phyloP scores from a whole-genome alignment of 225 moss, liverwort and hornwort genomes.

The Pseudoscleropodium purum region DNA sequence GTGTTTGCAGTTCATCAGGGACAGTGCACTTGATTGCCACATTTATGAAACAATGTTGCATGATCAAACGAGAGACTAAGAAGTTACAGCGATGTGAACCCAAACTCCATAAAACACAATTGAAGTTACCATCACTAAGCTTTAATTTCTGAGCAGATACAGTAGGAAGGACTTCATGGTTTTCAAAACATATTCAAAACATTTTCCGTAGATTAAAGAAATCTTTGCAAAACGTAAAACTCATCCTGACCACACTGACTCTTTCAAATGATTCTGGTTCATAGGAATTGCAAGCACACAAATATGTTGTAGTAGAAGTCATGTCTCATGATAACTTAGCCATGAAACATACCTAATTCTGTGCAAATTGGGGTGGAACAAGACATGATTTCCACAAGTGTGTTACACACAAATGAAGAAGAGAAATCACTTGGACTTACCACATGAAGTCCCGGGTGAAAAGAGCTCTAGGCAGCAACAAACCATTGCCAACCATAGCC shows the following conservation, averaged over 20 bases:
- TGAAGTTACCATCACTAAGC: neutral
- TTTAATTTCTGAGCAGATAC: neutral
- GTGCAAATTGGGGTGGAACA: neutral
- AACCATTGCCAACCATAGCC: slow-evolving; percentile 81
- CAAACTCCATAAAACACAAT: neutral
- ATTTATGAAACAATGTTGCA: neutral
- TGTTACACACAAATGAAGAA: neutral
- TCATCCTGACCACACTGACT: too few relatives aligned
- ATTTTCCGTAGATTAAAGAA: neutral
- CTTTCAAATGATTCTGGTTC: too few relatives aligned
- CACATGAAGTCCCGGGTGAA: slow-evolving; percentile 81
- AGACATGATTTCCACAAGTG: neutral
- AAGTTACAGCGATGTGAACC: neutral
- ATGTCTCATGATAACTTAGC: neutral
- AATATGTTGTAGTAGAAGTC: neutral
- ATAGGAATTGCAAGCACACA: neutral
- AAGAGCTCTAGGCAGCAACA: slow-evolving; percentile 67
- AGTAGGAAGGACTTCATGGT: too few relatives aligned
- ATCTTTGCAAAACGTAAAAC: neutral
- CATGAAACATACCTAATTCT: neutral
- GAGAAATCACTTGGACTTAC: neutral
- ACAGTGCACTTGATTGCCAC: neutral
- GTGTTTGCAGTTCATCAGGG: neutral
- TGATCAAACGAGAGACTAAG: neutral
- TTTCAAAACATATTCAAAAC: neutral